Base-by-base conservation (phyloP, 2,329 filamentous ascomycete genomes). In the Ophiostoma pallidulum region DNA sequence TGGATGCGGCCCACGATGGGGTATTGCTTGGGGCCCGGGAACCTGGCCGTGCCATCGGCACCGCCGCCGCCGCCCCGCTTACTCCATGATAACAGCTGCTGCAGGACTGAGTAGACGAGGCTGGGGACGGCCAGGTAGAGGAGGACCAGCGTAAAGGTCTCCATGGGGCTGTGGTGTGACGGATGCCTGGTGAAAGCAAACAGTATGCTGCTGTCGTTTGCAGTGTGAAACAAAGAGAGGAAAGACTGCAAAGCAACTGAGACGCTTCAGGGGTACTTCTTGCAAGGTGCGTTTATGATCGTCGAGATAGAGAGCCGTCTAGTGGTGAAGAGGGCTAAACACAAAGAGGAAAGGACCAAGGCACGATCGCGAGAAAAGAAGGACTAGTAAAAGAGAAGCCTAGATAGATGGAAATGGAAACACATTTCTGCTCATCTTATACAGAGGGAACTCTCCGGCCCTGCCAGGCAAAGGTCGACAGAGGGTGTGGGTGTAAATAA, bases 1-100 rank as follows among this genome's bases (percentile, higher is more conserved):
- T 73, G 71, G 13, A 74, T 63, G 41, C 71, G 66, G 26, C 71
- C 71, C 16, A 74, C 59, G 19, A 74, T 56, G 33, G 71, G 71
- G 45, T 67, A 71, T 52, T 71, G 69, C 47, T 59, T 64, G 10
- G 71, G 71, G 0, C 71, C 71, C 0, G 71, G 70, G 44, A 74
- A 70, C 43, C 53, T 60, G 48, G 57, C 51, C 51, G 62, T 60
- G 14, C 45, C 10, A n/a, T 24, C 31, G n/a, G n/a, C n/a, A n/a
- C n/a, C n/a, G n/a, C 41, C 31, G 4, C 54, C 50, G 16, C 43
- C 48, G 19, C 52, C 56, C 40, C 60, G 64, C 39, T 53, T 58
- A 24, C 40, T 53, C 66, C 65, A 66, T 50, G 57, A 60, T 8
- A 66, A 38, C 13, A 69, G 46, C 46, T 66, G 66, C n/a, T 64